These are phyloP conservation scores for Sporodiniella umbellata DNA, from an alignment of 371 early-diverging fungal species.

Conservation along the genomic window DNA sequence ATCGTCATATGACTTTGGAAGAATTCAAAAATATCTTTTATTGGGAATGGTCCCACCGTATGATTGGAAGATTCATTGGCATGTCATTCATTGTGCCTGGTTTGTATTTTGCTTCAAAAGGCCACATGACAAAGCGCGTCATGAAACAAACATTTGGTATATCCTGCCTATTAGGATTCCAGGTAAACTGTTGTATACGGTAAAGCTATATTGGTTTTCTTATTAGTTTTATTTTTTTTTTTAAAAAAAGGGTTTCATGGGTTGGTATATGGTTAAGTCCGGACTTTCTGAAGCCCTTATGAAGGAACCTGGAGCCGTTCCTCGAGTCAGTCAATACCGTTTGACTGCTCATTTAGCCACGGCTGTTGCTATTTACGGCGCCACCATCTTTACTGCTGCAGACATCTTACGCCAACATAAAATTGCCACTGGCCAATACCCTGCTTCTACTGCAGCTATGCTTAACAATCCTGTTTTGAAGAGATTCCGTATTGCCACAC, in stretches of 20 bases:
- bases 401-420: slow-evolving; percentile 66
- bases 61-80: slow-evolving; percentile 93
- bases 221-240: not conserved
- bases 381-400: slow-evolving; percentile 75
- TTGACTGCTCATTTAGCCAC: slow-evolving; percentile 89
- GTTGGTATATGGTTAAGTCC: slow-evolving; percentile 98
- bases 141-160: slow-evolving; percentile 71
- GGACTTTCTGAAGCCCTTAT: slow-evolving; percentile 83
- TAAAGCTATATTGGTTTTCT: not conserved
- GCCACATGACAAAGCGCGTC: slow-evolving; percentile 68
- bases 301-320: slow-evolving; percentile 77
- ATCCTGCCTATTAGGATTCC: slow-evolving; percentile 79
- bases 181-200: slow-evolving; percentile 41
- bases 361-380: slow-evolving; percentile 86
- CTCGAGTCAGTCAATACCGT: slow-evolving; percentile 93
- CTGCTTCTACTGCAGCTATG: slow-evolving; percentile 31
- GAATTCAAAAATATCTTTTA: slow-evolving; percentile 97
- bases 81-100: slow-evolving; percentile 83
- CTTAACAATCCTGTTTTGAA: slow-evolving; percentile 57
- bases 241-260: slow-evolving; percentile 74
- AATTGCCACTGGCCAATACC: slow-evolving; percentile 52
- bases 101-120: slow-evolving; percentile 78
- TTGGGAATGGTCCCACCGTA: slow-evolving; percentile 96
- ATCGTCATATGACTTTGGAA: slow-evolving; percentile 82
- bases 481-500: slow-evolving; percentile 59